phyloP scores from a whole-genome alignment of 2,329 filamentous ascomycete species.

The Botryotinia narcissicola region DNA sequence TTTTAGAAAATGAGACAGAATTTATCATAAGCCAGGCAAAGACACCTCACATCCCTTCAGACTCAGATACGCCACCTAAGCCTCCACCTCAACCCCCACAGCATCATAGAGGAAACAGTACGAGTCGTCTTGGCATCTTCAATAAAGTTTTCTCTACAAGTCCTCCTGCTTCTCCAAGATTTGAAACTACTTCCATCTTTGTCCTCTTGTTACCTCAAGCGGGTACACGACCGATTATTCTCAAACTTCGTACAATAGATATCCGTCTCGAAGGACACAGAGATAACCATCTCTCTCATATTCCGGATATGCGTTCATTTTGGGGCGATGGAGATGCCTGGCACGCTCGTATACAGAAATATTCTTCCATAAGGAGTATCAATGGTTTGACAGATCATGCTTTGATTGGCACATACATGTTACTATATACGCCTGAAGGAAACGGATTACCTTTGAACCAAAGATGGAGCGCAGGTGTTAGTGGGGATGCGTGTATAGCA shows the following conservation, averaged over 20 bases:
- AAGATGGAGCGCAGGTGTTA: conserved; percentile 17
- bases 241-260: conserved; percentile 19
- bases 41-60: not conserved
- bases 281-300: conserved; percentile 19
- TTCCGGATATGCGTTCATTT: conserved; percentile 21
- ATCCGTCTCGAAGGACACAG: conserved; percentile 11
- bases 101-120: not conserved
- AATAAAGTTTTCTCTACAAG: conserved; percentile 16
- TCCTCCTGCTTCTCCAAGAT: conserved; percentile 3
- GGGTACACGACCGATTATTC: conserved; percentile 6
- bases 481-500: conserved; percentile 19
- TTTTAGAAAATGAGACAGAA: conserved; percentile 1
- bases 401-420: conserved; percentile 19
- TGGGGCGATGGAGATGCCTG: conserved; percentile 19
- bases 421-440: conserved; percentile 16
- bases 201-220: conserved; percentile 17
- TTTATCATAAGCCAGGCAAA: conserved; percentile 9
- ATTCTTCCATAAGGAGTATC: conserved; percentile 7
- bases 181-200: conserved; percentile 14
- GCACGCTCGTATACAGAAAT: conserved; percentile 14
- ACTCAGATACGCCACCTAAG: not conserved
- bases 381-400: not conserved
- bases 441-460: conserved; percentile 8
- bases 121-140: conserved; percentile 1
- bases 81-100: not conserved